Percentiles rank a stretch among this genome's conserved stretches.
These are phyloP conservation scores for Limonium bicolor DNA, from an alignment of 148 eudicot species.

Conservation along the genomic window DNA sequence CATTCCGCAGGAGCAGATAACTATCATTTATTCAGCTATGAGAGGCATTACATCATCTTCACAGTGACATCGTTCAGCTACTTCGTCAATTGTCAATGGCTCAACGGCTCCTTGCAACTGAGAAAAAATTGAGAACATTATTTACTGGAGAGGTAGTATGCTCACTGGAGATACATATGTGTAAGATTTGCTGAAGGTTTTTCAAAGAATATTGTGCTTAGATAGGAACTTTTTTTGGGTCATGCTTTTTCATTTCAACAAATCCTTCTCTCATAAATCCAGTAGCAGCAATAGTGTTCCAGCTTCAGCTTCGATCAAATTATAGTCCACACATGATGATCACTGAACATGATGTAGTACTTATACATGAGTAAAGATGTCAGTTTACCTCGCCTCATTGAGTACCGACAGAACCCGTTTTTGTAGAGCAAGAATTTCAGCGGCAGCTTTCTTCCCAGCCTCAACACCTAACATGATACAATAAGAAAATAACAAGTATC, in stretches of 20 bases:
- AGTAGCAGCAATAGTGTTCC: too few species aligned
- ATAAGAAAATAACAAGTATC: neutral
- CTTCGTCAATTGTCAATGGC: conserved; percentile 79
- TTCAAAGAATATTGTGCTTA: too few species aligned
- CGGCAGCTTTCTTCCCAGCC: conserved; percentile 98
- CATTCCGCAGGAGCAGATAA: neutral
- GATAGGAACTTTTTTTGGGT: too few species aligned
- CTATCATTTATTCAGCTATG: neutral
- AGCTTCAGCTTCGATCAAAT: too few species aligned
- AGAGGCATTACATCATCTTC: conserved; percentile 54
- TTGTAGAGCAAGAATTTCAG: conserved; percentile 92
- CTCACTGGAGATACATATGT: too few species aligned
- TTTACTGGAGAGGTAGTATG: neutral
- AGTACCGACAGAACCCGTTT: conserved; percentile 90
- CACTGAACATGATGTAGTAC: too few species aligned
- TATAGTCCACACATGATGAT: too few species aligned
- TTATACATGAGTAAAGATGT: too few species aligned
- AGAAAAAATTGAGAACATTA: conserved; percentile 1
- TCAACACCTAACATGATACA: conserved; percentile 65
- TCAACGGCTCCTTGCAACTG: conserved; percentile 97
- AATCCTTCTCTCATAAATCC: too few species aligned
- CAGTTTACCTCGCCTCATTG: conserved; percentile 80
- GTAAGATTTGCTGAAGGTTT: too few species aligned
- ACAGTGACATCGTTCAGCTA: conserved; percentile 88
- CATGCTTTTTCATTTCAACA: too few species aligned